Percentiles rank a stretch among this genome's conserved stretches.
Evolutionary conservation across 2,329 filamentous ascomycete species (phyloP).

Genomic region (Ceratocystis papillata): DNA sequence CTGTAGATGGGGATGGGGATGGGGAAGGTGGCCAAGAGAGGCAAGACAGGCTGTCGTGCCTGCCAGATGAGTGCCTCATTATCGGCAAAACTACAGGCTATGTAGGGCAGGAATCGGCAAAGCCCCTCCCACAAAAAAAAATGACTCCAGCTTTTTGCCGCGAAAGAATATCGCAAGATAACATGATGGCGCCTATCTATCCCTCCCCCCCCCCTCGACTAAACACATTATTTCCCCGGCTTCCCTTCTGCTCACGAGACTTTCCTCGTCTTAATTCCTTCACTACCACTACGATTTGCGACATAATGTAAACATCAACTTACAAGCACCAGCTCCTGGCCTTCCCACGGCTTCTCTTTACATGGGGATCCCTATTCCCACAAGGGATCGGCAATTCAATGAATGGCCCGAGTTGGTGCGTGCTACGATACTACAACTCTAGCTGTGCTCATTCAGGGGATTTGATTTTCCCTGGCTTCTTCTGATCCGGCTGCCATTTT

Average conservation of each 20-base stretch:
- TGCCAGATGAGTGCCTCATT: neutral
- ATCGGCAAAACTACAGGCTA: neutral
- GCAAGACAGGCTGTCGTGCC: neutral
- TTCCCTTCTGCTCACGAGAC: neutral
- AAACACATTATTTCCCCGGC: neutral
- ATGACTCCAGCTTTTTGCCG: no score
- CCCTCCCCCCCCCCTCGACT: no score
- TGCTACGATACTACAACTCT: conserved; percentile 2
- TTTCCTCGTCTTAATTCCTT: neutral
- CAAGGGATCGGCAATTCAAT: conserved; percentile 7
- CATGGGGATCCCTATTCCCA: conserved; percentile 8
- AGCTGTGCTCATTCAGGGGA: neutral
- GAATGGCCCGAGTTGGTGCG: neutral
- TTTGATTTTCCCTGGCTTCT: neutral
- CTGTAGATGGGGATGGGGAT: neutral
- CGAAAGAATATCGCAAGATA: no score
- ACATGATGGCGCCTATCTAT: no score
- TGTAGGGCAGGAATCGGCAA: neutral
- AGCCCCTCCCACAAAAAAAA: neutral
- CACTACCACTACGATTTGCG: conserved; percentile 5
- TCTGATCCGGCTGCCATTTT: neutral
- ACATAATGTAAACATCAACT: neutral
- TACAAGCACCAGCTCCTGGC: conserved; percentile 4
- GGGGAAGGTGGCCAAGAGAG: neutral
- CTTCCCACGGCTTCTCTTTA: conserved; percentile 9